Evolutionary conservation across 2,329 filamentous ascomycete species (phyloP).

Genomic region (Lasiodiplodia citricola): DNA sequence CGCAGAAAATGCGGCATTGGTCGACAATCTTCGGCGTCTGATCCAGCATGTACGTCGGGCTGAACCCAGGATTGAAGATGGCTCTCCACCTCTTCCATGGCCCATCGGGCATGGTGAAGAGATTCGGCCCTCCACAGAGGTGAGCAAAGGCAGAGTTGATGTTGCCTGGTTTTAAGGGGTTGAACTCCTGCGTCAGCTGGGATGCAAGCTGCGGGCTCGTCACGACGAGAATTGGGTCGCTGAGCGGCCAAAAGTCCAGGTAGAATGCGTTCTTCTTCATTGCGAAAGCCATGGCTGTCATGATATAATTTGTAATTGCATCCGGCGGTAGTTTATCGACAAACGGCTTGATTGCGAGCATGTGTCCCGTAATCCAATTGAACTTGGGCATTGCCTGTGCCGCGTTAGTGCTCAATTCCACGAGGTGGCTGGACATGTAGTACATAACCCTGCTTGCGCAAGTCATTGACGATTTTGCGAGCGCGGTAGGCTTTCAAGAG

Average conservation of each 20-base stretch:
- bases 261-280: conserved; percentile 43
- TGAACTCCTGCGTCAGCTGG: background rate
- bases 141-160: background rate
- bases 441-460: conserved; percentile 8
- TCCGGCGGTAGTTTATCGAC: background rate
- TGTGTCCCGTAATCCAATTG: background rate
- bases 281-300: background rate
- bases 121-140: conserved; percentile 29
- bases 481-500: background rate
- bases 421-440: background rate
- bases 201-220: conserved; percentile 44
- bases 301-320: background rate
- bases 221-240: conserved; percentile 41
- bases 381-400: background rate
- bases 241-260: conserved; percentile 52
- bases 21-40: conserved; percentile 40
- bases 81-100: conserved; percentile 29
- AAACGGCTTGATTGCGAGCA: background rate
- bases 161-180: background rate
- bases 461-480: background rate
- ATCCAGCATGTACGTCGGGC: conserved; percentile 37
- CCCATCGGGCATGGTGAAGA: conserved; percentile 33
- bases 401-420: background rate
- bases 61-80: conserved; percentile 40
- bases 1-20: conserved; percentile 40